Base-by-base conservation (phyloP, 1,284 basidiomycete species). In the Ceratobasidium sp. region DNA sequence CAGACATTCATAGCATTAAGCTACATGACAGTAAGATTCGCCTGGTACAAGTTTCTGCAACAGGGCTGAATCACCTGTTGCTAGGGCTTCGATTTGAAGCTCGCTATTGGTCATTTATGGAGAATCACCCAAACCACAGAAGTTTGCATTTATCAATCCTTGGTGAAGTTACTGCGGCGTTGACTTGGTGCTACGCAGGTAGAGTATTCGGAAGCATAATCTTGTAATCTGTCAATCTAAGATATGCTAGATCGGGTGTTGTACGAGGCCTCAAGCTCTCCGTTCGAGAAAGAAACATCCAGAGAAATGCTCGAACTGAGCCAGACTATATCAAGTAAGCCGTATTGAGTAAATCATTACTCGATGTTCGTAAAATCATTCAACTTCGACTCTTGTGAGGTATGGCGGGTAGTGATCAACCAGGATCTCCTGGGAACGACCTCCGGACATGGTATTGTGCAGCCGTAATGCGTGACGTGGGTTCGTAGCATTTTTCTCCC, bases 101-200 rank as follows among this genome's bases (percentile, higher is more conserved):
- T 8, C 28, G 23, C 16, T 74, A 74, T 43, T 74, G 73, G 73
- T 23, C 46, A 6, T 72, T 72, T 55, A 57, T 72, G 26, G 36
- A 72, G 34, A 23, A 50, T 8, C 73, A 74, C 28, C 70, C 73
- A 2, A 61, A 52, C 18, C 70, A 74, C 46, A 53, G 41, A 32
- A n/a, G 6, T 6, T 45, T 74, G 1, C 70, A 43, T 21, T n/a
- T n/a, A 3, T 55, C 23, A 16, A 34, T 46, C 1, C 23, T 57
- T 1, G 30, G 59, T 18, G 70, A 74, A 32, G 73, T 52, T 3
- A 48, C 64, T 14, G 61, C 55, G 46, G 62, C 62, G 14, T 43
- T 74, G 16, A 67, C 43, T 21, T 74, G 73, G 73, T 72, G 59
- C 30, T 67, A 74, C 43, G 60, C 73, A 23, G 73, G 73, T 72